phyloP scores from a whole-genome alignment of 108 stramenopile species.

The Cyclotella distinguenda region DNA sequence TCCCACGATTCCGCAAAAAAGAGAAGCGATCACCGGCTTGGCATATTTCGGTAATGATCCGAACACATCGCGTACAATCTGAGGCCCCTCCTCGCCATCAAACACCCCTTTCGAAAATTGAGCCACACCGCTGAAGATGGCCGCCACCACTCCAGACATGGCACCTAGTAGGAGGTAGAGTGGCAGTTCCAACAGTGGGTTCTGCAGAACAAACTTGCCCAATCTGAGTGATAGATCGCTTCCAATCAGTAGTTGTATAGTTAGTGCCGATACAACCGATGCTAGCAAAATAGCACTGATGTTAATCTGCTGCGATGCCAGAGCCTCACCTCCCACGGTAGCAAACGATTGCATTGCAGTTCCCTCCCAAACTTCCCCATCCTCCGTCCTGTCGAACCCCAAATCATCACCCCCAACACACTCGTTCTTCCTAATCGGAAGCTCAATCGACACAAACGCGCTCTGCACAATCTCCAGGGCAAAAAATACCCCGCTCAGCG shows the following conservation, averaged over 20 bases:
- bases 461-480: constrained; percentile 84
- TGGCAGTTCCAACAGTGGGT: constrained; percentile 83
- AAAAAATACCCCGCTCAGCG: constrained; percentile 92
- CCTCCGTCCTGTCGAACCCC: constrained; percentile 1
- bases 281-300: constrained; percentile 76
- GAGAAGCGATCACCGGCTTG: constrained; percentile 75
- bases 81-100: constrained; percentile 61
- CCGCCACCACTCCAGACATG: constrained; percentile 68
- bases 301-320: constrained; percentile 48
- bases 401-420: constrained; percentile 1
- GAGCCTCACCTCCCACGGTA: constrained; percentile 43
- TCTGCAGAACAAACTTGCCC: constrained; percentile 55
- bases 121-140: constrained; percentile 63
- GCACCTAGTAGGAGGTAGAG: constrained; percentile 83
- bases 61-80: constrained; percentile 44
- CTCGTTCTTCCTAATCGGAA: constrained; percentile 17
- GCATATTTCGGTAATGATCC: constrained; percentile 43
- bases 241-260: constrained; percentile 69
- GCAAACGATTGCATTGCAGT: neutral
- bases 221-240: constrained; percentile 71
- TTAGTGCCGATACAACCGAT: constrained; percentile 76
- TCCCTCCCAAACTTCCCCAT: neutral
- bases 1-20: constrained; percentile 78
- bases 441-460: constrained; percentile 46
- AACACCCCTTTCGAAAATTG: constrained; percentile 57